These are phyloP conservation scores for Trichophyton benhamiae DNA, from an alignment of 2,329 filamentous ascomycete species.

Conservation along the genomic window DNA sequence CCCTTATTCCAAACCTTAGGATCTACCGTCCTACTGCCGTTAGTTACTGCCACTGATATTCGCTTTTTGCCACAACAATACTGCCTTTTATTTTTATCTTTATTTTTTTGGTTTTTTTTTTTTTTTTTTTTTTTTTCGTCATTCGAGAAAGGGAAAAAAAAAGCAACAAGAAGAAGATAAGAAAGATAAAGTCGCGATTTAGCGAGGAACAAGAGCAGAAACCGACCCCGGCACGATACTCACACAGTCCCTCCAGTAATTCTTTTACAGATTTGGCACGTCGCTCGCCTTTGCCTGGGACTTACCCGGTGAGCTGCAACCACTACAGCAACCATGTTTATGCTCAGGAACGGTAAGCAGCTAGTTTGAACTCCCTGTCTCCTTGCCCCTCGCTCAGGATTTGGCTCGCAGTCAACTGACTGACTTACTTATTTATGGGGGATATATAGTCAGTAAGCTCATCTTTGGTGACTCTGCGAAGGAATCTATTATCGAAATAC, in stretches of 20 bases:
- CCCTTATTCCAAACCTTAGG: background rate
- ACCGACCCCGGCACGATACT: too few relatives aligned
- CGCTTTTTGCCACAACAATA: background rate
- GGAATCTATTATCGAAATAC: slow-evolving; percentile 85
- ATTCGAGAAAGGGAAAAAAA: too few relatives aligned
- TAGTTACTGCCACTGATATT: background rate
- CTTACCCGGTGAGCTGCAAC: background rate
- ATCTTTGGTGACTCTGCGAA: slow-evolving; percentile 82
- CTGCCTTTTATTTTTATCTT: too few relatives aligned
- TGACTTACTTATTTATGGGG: background rate
- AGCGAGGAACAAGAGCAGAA: too few relatives aligned
- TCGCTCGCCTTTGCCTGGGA: background rate
- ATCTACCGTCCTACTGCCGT: background rate
- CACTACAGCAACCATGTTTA: slow-evolving; percentile 37
- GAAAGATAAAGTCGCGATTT: too few relatives aligned
- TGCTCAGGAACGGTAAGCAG: slow-evolving; percentile 41
- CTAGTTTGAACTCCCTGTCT: slow-evolving; percentile 15
- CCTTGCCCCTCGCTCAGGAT: slow-evolving; percentile 16
- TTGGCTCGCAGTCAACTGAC: too few relatives aligned
- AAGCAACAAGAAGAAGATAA: too few relatives aligned
- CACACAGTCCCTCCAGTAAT: background rate
- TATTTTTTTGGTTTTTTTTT: too few relatives aligned
- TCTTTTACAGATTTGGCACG: background rate
- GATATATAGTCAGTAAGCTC: slow-evolving; percentile 66
- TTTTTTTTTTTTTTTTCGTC: background rate